Evolutionary conservation across 805 yeast genomes (phyloP), one percentile per base, ranked within the genome.

Genomic region (Yarrowia alimentaria): DNA sequence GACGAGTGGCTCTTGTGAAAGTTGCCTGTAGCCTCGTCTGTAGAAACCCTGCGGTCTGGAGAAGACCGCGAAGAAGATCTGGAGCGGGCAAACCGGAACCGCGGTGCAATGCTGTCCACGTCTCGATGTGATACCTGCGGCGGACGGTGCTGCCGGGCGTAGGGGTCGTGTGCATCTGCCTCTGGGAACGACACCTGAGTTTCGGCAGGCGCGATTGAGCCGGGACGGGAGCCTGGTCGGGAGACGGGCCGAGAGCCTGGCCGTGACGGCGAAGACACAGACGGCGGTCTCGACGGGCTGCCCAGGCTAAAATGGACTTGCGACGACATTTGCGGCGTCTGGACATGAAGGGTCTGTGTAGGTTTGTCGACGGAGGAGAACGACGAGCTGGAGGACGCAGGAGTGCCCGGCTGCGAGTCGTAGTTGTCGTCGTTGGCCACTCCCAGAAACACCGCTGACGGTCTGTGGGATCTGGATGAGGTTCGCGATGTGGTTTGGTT

Each of bases 81-180:
- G 2, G 17, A 43, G 20, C 25, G 53, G 20, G 43, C 48, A 53
- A 66, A 66, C 40, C 63, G 64, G 45, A 66, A 66, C 30, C 69
- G 56, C 18, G 69, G 68, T 8, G 67, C 65, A 35, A 66, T 65
- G 13, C 64, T 62, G 11, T 54, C 58, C 6, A 56, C 55, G 18
- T 57, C 57, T 14, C 53, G 45, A n/a, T 22, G 42, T 8, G 47
- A 40, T 2, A 40, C 33, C 24, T 55, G 64, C 11, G 60, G 58
- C 1, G 61, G 60, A 1, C 70, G 55, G 32, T 58, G 51, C 43
- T 57, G 60, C 11, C 70, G 58, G 6, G 68, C 56, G 45, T 66
- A 66, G 6, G 69, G 70, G 50, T 66, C 69, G 19, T 59, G 35
- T 3, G 37, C 30, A 17, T 43, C 50, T 3, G 33, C 47, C 11